These are phyloP conservation scores for Skeletonema potamos DNA, from an alignment of 108 stramenopile species.

Conservation along the genomic window DNA sequence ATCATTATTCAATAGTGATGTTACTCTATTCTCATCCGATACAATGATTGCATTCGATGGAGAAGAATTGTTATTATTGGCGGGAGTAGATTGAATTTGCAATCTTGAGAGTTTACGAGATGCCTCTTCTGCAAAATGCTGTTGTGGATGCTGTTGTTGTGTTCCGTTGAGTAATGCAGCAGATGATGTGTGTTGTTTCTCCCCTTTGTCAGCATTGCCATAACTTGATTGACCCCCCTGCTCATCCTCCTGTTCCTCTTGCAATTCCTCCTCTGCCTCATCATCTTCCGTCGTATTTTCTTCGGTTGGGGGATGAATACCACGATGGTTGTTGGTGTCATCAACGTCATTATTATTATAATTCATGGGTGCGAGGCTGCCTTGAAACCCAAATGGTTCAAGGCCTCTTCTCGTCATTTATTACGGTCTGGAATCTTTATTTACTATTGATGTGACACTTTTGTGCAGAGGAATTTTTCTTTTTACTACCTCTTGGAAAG, in stretches of 20 bases:
- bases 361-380: neutral
- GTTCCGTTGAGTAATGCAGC: neutral
- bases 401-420: neutral
- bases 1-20: neutral
- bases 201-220: neutral
- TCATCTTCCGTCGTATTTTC: slow-evolving; percentile 6
- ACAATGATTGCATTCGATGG: neutral
- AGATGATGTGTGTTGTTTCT: neutral
- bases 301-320: neutral
- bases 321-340: neutral
- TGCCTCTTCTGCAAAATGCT: neutral
- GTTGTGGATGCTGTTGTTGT: neutral
- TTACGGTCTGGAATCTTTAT: too few relatives aligned
- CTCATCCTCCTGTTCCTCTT: neutral
- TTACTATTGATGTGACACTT: too few relatives aligned
- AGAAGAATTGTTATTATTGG: neutral
- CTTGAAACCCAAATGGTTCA: neutral
- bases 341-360: neutral
- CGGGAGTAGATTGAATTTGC: neutral
- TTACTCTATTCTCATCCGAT: neutral
- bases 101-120: neutral
- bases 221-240: neutral
- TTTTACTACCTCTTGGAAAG: too few relatives aligned
- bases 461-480: too few relatives aligned
- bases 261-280: neutral